Evolutionary conservation across 306 rosid species (phyloP).

Genomic region (Echinosophora koreensis): DNA sequence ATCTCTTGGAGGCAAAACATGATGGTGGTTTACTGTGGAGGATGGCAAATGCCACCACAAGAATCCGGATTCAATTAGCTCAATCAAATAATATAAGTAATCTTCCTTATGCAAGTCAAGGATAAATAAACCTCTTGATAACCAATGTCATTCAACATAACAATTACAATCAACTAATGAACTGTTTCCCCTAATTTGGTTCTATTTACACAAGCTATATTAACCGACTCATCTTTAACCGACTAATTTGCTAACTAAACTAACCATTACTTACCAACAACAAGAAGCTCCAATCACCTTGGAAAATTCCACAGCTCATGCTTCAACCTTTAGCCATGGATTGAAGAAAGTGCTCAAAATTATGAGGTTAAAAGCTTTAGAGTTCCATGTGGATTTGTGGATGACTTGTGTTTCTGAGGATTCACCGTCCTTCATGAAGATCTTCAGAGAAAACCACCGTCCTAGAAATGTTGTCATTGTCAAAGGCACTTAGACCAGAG

Average conservation of each 20-base stretch:
- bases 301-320: conserved; percentile 41
- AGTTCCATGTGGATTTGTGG: conserved; percentile 21
- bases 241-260: conserved; percentile 29
- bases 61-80: conserved; percentile 15
- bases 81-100: not conserved
- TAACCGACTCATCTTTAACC: conserved; percentile 26
- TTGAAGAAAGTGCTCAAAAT: conserved; percentile 26
- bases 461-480: conserved; percentile 78
- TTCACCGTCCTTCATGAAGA: conserved; percentile 96
- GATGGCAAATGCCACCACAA: conserved; percentile 41
- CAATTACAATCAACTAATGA: conserved; percentile 12
- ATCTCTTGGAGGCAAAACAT: conserved; percentile 45
- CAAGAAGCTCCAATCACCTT: conserved; percentile 48
- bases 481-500: conserved; percentile 87
- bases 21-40: conserved; percentile 44
- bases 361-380: conserved; percentile 31
- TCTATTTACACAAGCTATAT: conserved; percentile 37
- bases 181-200: conserved; percentile 30
- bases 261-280: conserved; percentile 31
- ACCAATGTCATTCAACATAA: not conserved
- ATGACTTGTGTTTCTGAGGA: conserved; percentile 22
- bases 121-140: conserved; percentile 32
- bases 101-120: not conserved
- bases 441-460: conserved; percentile 95
- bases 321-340: conserved; percentile 41